phyloP scores from a whole-genome alignment of 2,329 filamentous ascomycete genomes.

The Aspergillus fumigatus region DNA sequence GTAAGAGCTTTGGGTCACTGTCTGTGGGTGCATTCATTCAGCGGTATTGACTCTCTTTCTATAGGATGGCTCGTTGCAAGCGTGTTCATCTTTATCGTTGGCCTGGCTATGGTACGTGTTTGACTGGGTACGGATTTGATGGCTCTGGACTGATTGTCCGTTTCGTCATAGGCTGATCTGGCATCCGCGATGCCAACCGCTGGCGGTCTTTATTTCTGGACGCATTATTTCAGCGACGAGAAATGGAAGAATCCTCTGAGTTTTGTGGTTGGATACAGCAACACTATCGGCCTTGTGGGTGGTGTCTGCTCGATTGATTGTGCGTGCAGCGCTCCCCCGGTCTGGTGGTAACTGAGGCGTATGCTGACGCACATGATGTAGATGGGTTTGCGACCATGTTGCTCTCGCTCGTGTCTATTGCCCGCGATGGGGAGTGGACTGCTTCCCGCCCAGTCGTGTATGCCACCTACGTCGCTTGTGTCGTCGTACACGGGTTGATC shows the following conservation, averaged over 20 bases:
- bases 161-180: conserved; percentile 41
- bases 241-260: conserved; percentile 53
- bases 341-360: neutral
- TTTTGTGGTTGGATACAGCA: conserved; percentile 58
- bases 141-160: neutral
- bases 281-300: conserved; percentile 56
- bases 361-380: conserved; percentile 1
- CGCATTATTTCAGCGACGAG: conserved; percentile 54
- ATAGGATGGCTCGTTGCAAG: conserved; percentile 53
- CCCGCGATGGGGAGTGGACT: conserved; percentile 53
- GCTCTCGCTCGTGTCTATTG: conserved; percentile 54
- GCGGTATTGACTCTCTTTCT: neutral
- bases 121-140: conserved; percentile 10
- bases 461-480: conserved; percentile 51
- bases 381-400: conserved; percentile 24
- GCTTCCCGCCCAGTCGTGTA: conserved; percentile 55
- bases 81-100: conserved; percentile 54
- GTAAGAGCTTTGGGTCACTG: neutral
- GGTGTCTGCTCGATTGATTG: conserved; percentile 59
- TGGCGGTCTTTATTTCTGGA: conserved; percentile 57
- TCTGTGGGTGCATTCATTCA: neutral
- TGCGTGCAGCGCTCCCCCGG: conserved; percentile 14
- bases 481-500: conserved; percentile 52
- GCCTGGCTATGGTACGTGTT: conserved; percentile 52
- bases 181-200: conserved; percentile 54